Evolutionary conservation across 768 basidiomycete genomes (phyloP).

Genomic region (Tubosaeta brunneosetosa): DNA sequence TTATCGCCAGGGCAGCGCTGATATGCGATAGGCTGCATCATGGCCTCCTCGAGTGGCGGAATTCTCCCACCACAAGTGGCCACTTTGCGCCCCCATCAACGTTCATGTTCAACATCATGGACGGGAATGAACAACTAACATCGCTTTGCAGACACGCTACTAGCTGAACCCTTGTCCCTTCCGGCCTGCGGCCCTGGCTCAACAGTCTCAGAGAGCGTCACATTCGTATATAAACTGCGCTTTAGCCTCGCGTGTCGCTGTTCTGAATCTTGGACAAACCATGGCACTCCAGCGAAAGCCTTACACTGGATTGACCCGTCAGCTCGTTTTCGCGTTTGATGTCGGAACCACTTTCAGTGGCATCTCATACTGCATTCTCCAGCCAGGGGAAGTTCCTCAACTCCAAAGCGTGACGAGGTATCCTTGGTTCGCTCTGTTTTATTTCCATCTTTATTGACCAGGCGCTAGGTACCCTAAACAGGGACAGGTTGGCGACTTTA

Average conservation of each 20-base stretch:
- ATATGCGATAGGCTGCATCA: conserved; percentile 2
- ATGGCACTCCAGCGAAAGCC: conserved; percentile 28
- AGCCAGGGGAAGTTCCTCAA: conserved; percentile 27
- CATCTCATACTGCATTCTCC: conserved; percentile 36
- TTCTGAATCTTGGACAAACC: neutral
- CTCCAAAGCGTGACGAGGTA: conserved; percentile 18
- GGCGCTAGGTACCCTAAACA: conserved; percentile 34
- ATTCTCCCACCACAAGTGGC: neutral
- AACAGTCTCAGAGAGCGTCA: neutral
- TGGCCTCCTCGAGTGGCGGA: neutral
- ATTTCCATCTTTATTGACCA: neutral
- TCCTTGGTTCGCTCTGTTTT: neutral
- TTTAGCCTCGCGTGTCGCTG: neutral
- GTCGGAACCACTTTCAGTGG: conserved; percentile 37
- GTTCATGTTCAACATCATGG: too few species aligned
- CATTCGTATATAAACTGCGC: conserved; percentile 4
- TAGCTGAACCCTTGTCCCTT: neutral
- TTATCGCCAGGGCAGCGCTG: neutral
- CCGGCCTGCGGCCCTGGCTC: conserved; percentile 1
- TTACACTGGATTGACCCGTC: conserved; percentile 30
- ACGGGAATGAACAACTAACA: conserved; percentile 3
- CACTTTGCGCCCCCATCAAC: too few species aligned
- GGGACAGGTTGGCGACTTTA: conserved; percentile 36
- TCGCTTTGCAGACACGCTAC: neutral
- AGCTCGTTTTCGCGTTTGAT: conserved; percentile 36